Evolutionary conservation across 2,329 filamentous ascomycete genomes (phyloP), one percentile per base, ranked within the genome.

Genomic region (Pyrenochaeta sp.): DNA sequence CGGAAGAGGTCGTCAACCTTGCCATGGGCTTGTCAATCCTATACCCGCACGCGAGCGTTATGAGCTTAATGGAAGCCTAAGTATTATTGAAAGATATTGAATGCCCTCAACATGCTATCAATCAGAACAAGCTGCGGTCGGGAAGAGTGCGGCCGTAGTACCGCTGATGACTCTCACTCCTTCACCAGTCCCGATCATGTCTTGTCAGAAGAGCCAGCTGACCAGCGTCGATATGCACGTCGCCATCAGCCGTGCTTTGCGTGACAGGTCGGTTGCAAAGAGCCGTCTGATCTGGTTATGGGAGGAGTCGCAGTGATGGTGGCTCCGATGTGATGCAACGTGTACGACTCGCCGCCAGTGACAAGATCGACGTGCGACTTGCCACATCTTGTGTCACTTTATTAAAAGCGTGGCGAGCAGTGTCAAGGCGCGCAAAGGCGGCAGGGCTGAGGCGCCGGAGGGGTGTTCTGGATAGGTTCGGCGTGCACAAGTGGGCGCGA

Each of bases 221-320:
- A 67, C 61, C 57, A 53, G 17, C 30, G 31, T 48, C 23, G 39
- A 44, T 45, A 60, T 67, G 66, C 63, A 67, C 43, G 51, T 60
- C 55, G 58, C 60, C 62, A 60, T 50, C 48, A 55, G 50, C 39
- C 46, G 49, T 55, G 37, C 40, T 51, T 48, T 55, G 55, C 50
- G 46, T 51, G 40, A 58, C 51, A 32, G 11, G 32, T 28, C 39
- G 49, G 44, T 48, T 62, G 56, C 53, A 56, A 27, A 19, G 30
- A 39, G 49, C 53, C 51, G 48, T 37, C 24, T 34, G 37, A 35
- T 43, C n/a, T n/a, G n/a, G n/a, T n/a, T n/a, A n/a, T n/a, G n/a
- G n/a, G n/a, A n/a, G n/a, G n/a, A n/a, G n/a, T n/a, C n/a, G n/a
- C n/a, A n/a, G n/a, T n/a, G n/a, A n/a, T n/a, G n/a, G n/a, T n/a